Conservation (phyloP, 148 eudicot genomes). For the Fagopyrum homotropicum region DNA sequence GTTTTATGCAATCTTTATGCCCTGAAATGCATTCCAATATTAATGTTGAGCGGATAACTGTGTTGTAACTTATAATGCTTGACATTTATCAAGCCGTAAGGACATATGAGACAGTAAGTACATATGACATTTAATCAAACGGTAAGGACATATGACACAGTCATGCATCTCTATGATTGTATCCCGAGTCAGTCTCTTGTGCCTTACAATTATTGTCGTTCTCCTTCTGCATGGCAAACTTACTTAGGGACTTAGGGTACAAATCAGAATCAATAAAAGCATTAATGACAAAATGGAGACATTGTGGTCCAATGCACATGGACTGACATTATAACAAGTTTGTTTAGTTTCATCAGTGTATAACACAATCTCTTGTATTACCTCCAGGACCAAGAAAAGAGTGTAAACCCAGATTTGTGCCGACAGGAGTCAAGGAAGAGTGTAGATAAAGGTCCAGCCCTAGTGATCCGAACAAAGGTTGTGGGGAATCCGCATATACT, state of each 20-base stretch:
- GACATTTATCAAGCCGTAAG: too few relatives aligned
- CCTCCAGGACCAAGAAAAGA: conserved; percentile 2
- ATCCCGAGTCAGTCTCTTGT: neutral
- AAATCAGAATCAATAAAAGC: neutral
- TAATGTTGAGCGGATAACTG: too few relatives aligned
- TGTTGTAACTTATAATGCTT: too few relatives aligned
- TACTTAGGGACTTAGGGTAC: neutral
- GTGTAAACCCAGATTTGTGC: neutral
- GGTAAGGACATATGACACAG: neutral
- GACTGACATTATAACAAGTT: neutral
- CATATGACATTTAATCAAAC: too few relatives aligned
- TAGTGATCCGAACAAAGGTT: conserved; percentile 1
- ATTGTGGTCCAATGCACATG: neutral
- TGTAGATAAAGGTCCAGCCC: conserved; percentile 5
- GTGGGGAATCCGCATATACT: neutral
- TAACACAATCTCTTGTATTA: neutral
- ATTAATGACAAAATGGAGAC: neutral
- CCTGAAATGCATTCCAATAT: too few relatives aligned
- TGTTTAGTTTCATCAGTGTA: neutral
- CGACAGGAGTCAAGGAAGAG: conserved; percentile 7
- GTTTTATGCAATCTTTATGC: neutral
- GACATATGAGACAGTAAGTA: too few relatives aligned
- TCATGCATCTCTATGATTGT: neutral
- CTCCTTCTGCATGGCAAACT: conserved; percentile 6
- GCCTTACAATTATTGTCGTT: neutral